Evolutionary conservation across 306 rosid species (phyloP).

Genomic region (Glycine soja): DNA sequence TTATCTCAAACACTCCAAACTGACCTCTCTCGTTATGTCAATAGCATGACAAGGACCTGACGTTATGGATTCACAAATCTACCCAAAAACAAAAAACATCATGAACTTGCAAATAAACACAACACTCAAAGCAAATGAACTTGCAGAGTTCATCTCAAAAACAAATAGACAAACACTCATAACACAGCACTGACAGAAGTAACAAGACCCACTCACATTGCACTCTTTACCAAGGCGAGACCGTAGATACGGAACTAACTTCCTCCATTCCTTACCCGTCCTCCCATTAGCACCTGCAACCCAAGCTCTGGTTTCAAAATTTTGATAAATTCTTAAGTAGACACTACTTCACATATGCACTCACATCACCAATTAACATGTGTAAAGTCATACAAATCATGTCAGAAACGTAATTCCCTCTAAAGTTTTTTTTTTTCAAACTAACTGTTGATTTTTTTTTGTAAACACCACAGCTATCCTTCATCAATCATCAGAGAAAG

Average conservation of each 20-base stretch:
- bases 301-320: slow-evolving; percentile 38
- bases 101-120: slow-evolving; percentile 27
- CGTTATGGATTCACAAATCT: slow-evolving; percentile 89
- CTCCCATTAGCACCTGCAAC: slow-evolving; percentile 90
- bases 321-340: slow-evolving; percentile 11
- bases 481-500: neutral
- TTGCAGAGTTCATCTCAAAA: slow-evolving; percentile 10
- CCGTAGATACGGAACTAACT: slow-evolving; percentile 80
- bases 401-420: neutral
- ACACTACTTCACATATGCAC: slow-evolving; percentile 5
- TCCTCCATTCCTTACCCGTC: slow-evolving; percentile 89
- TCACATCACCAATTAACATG: slow-evolving; percentile 22
- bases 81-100: slow-evolving; percentile 44
- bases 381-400: neutral
- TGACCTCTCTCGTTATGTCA: slow-evolving; percentile 92
- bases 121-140: slow-evolving; percentile 30
- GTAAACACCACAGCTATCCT: neutral
- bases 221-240: slow-evolving; percentile 81
- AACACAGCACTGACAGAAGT: neutral
- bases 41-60: slow-evolving; percentile 95
- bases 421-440: neutral
- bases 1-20: slow-evolving; percentile 45
- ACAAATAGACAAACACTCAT: slow-evolving; percentile 22
- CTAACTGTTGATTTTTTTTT: neutral
- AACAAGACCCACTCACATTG: slow-evolving; percentile 62